Evolutionary conservation across 139 green algal species (phyloP), one percentile per base, ranked within the genome.

Genomic region (Limnomonas spitsbergensis): DNA sequence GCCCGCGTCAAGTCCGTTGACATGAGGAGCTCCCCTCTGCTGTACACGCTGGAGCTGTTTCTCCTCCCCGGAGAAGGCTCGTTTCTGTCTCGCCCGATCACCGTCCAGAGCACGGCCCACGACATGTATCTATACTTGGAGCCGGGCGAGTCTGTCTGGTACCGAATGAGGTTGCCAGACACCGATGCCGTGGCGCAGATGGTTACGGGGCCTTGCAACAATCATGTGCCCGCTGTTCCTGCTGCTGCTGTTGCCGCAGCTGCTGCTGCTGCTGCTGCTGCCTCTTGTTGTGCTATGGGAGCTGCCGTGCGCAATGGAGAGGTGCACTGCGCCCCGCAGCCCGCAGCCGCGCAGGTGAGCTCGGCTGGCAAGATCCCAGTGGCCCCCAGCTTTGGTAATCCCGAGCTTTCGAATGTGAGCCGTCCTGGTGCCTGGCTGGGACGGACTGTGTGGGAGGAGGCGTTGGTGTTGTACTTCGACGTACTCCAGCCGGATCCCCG

Each of bases 391-490:
- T n/a, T n/a, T n/a, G 47, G 47, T 29, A 20, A 61, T 61, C 47
- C 47, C 20, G 14, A 20, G 14, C 14, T 29, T 61, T 14, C 20
- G 14, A 20, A 61, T 29, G 14, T 29, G 14, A 20, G 47, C 20
- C 14, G 14, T 61, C 14, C 14, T 29, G 47, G 47, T 14, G 47
- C 14, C 14, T 20, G 47, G 14, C 47, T 72, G 26, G 61, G 27
- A 37, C 26, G 26, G 61, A 37, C 61, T 20, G 61, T 72, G 61
- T 72, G 61, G 61, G 27, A 72, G 27, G 61, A 72, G 27, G 61
- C 61, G 61, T 20, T 37, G 61, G 61, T 72, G 27, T 7, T 72
- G 61, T 36, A 39, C 24, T 72, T 7, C 61, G 61, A 72, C 61
- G 6, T 72, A 20, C 24, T 37, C 29, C 61, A 34, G 26, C 29